Evolutionary conservation across 768 basidiomycete genomes (phyloP), one percentile per base, ranked within the genome.

Genomic region (Epithele typhae): DNA sequence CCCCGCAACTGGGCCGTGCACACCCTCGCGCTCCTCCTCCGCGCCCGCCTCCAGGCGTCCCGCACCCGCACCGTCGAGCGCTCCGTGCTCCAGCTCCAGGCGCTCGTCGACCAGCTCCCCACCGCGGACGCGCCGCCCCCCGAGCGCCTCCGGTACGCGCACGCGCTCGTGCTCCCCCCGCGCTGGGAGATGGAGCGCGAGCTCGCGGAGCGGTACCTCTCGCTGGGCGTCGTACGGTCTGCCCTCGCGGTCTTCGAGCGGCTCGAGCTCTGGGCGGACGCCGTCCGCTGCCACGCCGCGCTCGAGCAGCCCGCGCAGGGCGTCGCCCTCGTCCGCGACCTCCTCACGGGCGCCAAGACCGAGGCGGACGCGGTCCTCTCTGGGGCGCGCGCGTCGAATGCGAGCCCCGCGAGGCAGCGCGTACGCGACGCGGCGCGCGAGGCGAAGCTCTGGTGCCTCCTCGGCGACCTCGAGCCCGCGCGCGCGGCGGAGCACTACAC

Each of bases 261-360:
- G 27, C 72, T 97, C 50, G 93, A 98, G 68, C 92, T 97, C 92
- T 99, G 94, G 94, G 96, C 96, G 68, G 91, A 97, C 53, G 93
- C 90, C 7, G 92, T 92, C 35, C 74, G 77, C 52, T 98, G 95
- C 66, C 90, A 87, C 73, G 82, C 84, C 49, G 71, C 82, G 15
- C 75, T 94, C 68, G 93, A 95, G 54, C 71, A 78, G 54, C 78
- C 77, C 9, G 89, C 91, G 44, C 82, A 80, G 60, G 96, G 84
- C 5, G 75, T 92, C 49, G 64, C 70, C 2, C 79, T 99, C 62
- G 91, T 98, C 32, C 77, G 78, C 19, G 92, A 95, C 61, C 69
- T 99, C 9, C 68, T 98, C 22, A 84, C 84, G 51, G 95, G 93
- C 0, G 72, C 73, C 27, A 92, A 86, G 62, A 76, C 81, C n/a